Evolutionary conservation across 1,139 yeast genomes (phyloP), one percentile per base, ranked within the genome.

Genomic region (Wickerhamiella infanticola): DNA sequence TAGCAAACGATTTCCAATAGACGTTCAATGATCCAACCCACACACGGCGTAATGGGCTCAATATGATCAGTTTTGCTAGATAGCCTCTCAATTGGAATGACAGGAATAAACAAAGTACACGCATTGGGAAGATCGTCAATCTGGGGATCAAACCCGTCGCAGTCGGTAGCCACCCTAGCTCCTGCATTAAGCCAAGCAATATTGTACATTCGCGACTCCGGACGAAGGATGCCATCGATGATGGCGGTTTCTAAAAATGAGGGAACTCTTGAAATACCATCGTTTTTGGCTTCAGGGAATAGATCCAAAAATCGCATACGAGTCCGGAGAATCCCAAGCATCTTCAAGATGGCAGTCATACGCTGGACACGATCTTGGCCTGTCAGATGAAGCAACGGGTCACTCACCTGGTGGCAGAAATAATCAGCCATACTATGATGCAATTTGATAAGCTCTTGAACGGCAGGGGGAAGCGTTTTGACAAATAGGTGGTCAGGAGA

Each of bases 191-290:
- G 61, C 95, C 95, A 84, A 11, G 78, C 67, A 47, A 69, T 68
- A 3, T 80, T 69, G 59, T 75, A 85, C 29, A 69, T 62, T 51
- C 98, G 69, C 41, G 90, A 77, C 56, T 83, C 94, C 0, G 95
- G 95, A 1, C 88, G 71, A 42, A 84, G 68, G 25, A 88, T 73
- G 0, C 88, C 88, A 53, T 82, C 77, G 0, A 76, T 68, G 37
- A 88, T 69, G 5, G 94, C 88, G 4, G 88, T 72, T 59, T 88
- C 97, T 48, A 90, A 70, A 58, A 88, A 81, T 2, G 95, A 81
- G 1, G 97, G 96, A 26, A 88, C 77, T 50, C 73, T 74, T 8
- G 79, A 72, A 1, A 75, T 67, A 3, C 68, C 56, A 35, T 39
- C 51, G n/a, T 54, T 58, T 24, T 52, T 54, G 25, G 58, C 56